These are phyloP conservation scores for Amauroascus niger DNA, from an alignment of 2,329 filamentous ascomycete genomes.

Conservation along the genomic window DNA sequence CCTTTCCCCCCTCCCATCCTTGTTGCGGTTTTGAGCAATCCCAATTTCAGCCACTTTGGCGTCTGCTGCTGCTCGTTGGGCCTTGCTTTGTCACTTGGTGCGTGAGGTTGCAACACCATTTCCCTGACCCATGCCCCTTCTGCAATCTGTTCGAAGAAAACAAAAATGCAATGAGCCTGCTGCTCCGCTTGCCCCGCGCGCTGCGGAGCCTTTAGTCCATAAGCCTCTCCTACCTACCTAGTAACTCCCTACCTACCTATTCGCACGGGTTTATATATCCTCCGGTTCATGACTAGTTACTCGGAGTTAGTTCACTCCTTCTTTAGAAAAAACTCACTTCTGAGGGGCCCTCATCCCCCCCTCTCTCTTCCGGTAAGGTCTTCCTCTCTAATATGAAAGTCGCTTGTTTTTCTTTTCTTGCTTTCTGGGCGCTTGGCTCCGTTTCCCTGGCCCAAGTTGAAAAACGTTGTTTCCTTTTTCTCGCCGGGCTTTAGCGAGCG, in stretches of 20 bases:
- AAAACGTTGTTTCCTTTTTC: not conserved
- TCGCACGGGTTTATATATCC: not conserved
- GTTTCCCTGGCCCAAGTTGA: not conserved
- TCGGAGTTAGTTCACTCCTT: not conserved
- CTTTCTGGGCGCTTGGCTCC: not conserved
- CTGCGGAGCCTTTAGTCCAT: conserved; percentile 4
- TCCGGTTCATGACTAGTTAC: not conserved
- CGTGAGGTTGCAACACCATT: conserved; percentile 2
- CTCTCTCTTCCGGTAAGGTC: not conserved
- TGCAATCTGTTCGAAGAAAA: not conserved
- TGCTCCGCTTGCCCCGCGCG: conserved; percentile 10
- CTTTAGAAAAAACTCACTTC: not conserved
- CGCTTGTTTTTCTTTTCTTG: conserved; percentile 5
- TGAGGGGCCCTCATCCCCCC: not conserved
- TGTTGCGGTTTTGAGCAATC: not conserved
- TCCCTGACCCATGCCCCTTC: not conserved
- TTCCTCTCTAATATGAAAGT: not conserved
- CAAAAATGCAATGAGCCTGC: conserved; percentile 4
- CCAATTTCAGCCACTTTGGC: conserved; percentile 9
- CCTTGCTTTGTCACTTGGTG: no score
- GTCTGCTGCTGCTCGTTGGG: not conserved
- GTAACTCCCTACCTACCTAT: no score
- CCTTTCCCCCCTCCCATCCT: no score
- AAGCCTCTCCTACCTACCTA: no score
- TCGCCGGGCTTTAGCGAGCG: not conserved